Conservation (phyloP, 2,329 filamentous ascomycete genomes). For the Microdochium bolleyi region DNA sequence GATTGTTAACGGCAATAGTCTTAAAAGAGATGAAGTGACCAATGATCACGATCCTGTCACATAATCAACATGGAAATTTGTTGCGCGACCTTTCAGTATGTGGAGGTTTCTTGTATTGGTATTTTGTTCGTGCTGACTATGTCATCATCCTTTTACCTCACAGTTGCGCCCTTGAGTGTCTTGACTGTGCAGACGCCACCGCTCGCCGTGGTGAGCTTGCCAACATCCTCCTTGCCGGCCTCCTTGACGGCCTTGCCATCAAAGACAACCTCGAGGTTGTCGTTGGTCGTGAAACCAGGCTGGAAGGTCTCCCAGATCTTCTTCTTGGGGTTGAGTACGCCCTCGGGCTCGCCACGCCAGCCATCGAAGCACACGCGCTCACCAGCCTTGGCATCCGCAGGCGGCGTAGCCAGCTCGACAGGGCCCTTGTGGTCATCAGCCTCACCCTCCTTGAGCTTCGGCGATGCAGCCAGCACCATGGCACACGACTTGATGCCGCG, state of each 20-base stretch:
- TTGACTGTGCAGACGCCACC: constrained; percentile 79
- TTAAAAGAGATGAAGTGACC: no score
- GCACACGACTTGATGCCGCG: constrained; percentile 66
- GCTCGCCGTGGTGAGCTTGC: constrained; percentile 65
- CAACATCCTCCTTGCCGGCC: constrained; percentile 60
- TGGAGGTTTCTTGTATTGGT: background rate
- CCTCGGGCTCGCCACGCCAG: constrained; percentile 88
- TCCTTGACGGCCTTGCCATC: constrained; percentile 71
- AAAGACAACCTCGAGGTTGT: constrained; percentile 74
- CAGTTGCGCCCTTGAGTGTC: constrained; percentile 69
- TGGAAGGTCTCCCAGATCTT: constrained; percentile 98
- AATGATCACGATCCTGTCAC: no score
- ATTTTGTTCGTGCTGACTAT: background rate
- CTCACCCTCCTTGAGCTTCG: constrained; percentile 73
- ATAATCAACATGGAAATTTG: no score
- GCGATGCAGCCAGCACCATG: constrained; percentile 95
- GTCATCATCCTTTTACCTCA: constrained; percentile 52
- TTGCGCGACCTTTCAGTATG: no score
- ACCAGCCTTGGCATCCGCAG: constrained; percentile 69
- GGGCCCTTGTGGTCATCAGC: constrained; percentile 79
- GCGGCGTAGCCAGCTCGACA: constrained; percentile 85
- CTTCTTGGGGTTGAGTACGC: constrained; percentile 96
- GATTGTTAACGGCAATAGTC: no score
- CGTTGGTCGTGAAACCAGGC: constrained; percentile 89
- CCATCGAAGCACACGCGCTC: constrained; percentile 91